phyloP scores from a whole-genome alignment of 306 rosid genomes.

The Hippophae gyantsensis region DNA sequence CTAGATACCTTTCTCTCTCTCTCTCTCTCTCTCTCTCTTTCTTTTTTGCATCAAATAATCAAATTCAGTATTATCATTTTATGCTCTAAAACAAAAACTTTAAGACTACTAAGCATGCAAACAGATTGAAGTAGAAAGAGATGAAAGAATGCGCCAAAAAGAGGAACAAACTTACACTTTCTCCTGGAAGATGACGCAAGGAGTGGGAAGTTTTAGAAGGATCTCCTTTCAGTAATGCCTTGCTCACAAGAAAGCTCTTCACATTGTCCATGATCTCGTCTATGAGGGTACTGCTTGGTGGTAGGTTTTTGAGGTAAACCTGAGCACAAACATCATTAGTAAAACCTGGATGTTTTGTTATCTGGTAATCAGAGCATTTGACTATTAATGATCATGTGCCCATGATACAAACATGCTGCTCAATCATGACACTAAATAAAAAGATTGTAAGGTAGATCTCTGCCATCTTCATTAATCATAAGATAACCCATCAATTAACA shows the following conservation, averaged over 20 bases:
- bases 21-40: no score
- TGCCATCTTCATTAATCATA: no score
- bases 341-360: not conserved
- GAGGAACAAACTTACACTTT: constrained; percentile 43
- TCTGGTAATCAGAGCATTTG: constrained; percentile 1
- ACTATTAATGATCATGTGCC: not conserved
- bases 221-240: constrained; percentile 75
- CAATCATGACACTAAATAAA: not conserved
- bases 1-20: no score
- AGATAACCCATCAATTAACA: no score
- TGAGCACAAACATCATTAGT: constrained; percentile 18
- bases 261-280: constrained; percentile 69
- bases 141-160: not conserved
- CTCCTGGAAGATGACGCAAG: constrained; percentile 60
- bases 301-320: constrained; percentile 84
- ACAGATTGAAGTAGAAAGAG: not conserved
- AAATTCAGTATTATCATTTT: no score
- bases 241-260: constrained; percentile 77
- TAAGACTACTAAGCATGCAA: not conserved
- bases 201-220: constrained; percentile 43
- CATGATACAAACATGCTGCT: not conserved
- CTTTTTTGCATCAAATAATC: no score
- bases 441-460: no score
- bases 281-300: constrained; percentile 76
- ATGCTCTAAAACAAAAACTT: no score